Conservation (phyloP, 306 rosid genomes). For the Quercus glauca region DNA sequence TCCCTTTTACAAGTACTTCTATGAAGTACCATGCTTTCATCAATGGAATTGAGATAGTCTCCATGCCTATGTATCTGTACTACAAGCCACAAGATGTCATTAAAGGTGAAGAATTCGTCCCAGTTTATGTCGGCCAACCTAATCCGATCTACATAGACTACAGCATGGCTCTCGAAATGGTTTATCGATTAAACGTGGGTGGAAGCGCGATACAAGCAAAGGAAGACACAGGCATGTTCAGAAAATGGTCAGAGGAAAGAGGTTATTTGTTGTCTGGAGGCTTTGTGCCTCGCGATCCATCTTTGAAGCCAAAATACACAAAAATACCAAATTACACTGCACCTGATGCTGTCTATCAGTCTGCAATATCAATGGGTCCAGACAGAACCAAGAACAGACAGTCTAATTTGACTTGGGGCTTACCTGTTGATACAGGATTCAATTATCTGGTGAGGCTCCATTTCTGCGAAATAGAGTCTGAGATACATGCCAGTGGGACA, state of each 20-base stretch:
- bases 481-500: background rate
- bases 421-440: slow-evolving; percentile 41
- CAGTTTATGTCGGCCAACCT: background rate
- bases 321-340: slow-evolving; percentile 22
- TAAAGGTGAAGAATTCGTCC: too few relatives aligned
- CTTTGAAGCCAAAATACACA: background rate
- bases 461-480: background rate
- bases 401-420: slow-evolving; percentile 36
- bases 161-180: slow-evolving; percentile 27
- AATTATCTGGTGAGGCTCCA: slow-evolving; percentile 40
- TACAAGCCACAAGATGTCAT: background rate
- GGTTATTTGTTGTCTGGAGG: background rate
- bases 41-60: background rate
- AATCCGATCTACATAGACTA: background rate
- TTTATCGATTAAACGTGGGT: slow-evolving; percentile 36
- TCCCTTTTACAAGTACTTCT: background rate
- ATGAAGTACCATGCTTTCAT: background rate
- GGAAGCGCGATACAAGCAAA: slow-evolving; percentile 27
- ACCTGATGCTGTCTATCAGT: slow-evolving; percentile 28
- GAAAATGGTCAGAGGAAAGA: slow-evolving; percentile 14
- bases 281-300: too few relatives aligned
- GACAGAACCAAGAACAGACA: background rate
- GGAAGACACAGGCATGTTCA: slow-evolving; percentile 30
- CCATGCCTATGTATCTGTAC: background rate
- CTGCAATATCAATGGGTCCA: background rate